Conservation (phyloP, 2,329 filamentous ascomycete species). For the Ciborinia camelliae region DNA sequence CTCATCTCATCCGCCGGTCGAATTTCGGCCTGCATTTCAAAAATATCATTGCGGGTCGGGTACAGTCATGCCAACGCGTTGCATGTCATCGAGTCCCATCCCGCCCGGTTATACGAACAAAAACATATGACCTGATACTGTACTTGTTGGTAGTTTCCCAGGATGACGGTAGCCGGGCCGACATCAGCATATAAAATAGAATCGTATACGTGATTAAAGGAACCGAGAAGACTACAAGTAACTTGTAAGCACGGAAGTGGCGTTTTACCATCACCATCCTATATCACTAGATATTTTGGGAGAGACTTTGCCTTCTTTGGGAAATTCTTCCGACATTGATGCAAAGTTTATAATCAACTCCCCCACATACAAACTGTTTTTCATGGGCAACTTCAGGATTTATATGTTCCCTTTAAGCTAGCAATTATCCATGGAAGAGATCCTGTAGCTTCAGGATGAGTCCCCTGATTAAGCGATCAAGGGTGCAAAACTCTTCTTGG, state of each 20-base stretch:
- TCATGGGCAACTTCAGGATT: no score
- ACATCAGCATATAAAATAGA: not conserved
- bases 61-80: conserved; percentile 8
- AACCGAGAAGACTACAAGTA: not conserved
- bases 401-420: not conserved
- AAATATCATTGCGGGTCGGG: not conserved
- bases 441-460: not conserved
- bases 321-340: not conserved
- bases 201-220: not conserved
- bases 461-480: conserved; percentile 12
- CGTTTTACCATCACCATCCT: not conserved
- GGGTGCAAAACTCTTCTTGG: not conserved
- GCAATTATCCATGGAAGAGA: not conserved
- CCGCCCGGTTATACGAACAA: not conserved
- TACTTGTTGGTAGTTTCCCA: not conserved
- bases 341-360: not conserved
- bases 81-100: not conserved
- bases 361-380: not conserved
- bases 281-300: not conserved
- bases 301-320: not conserved
- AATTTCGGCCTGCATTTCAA: not conserved
- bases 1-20: not conserved
- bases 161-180: not conserved
- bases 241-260: not conserved
- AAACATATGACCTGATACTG: not conserved